Percentiles rank a stretch among this genome's conserved stretches.
Conservation (phyloP, 495 filamentous ascomycete species). For the Usnea hakonensis region DNA sequence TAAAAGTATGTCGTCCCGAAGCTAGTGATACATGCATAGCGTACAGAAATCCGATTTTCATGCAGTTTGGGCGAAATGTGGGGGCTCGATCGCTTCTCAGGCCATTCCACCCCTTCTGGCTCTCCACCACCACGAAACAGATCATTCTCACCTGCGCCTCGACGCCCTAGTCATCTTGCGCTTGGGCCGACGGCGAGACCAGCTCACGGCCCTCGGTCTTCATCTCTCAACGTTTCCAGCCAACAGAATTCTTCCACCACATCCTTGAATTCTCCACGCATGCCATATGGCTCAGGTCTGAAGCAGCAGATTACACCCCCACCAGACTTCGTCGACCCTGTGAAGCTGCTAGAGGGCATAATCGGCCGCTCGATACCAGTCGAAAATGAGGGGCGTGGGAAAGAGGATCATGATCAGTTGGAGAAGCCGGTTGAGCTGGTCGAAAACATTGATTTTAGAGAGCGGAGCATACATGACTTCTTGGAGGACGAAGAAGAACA, state of each 20-base stretch:
- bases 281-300: slow-evolving; percentile 57
- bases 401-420: slow-evolving; percentile 4
- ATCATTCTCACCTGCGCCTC: slow-evolving; percentile 62
- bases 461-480: slow-evolving; percentile 66
- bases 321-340: slow-evolving; percentile 57
- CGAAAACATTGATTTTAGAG: slow-evolving; percentile 71
- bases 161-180: slow-evolving; percentile 51
- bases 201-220: slow-evolving; percentile 53
- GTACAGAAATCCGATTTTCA: neutral
- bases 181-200: slow-evolving; percentile 52
- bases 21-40: neutral
- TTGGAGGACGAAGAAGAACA: slow-evolving; percentile 34
- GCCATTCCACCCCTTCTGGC: slow-evolving; percentile 56
- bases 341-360: slow-evolving; percentile 64
- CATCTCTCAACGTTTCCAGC: slow-evolving; percentile 58
- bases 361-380: slow-evolving; percentile 48
- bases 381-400: slow-evolving; percentile 25
- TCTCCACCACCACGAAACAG: slow-evolving; percentile 54
- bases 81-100: slow-evolving; percentile 84
- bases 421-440: slow-evolving; percentile 41
- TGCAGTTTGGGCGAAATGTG: slow-evolving; percentile 35
- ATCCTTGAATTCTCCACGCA: slow-evolving; percentile 56
- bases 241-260: slow-evolving; percentile 62
- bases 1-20: neutral
- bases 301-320: slow-evolving; percentile 48